These are phyloP conservation scores for Lotmaria passim DNA, from an alignment of 208 protist genomes.

Conservation along the genomic window DNA sequence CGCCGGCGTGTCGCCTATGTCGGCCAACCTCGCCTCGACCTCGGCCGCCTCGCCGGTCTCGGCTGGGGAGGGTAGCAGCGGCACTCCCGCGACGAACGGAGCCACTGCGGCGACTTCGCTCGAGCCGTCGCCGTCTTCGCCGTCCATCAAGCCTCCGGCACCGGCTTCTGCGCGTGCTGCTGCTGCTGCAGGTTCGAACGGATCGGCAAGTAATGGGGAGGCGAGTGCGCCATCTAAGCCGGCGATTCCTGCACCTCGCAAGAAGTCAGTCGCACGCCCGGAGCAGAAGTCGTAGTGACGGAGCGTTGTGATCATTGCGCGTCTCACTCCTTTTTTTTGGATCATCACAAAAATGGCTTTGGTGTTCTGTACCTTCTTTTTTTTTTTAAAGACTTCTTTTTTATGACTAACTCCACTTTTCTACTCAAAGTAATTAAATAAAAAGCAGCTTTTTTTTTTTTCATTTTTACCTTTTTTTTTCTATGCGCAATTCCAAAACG, in stretches of 20 bases:
- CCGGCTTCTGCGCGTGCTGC: conserved; percentile 10
- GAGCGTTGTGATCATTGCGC: not conserved
- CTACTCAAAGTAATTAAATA: too few species aligned
- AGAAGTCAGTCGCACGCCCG: conserved; percentile 6
- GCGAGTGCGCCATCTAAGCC: not conserved
- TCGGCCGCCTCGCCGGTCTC: not conserved
- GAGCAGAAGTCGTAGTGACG: not conserved
- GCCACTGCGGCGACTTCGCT: conserved; percentile 12
- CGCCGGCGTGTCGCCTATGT: conserved; percentile 3
- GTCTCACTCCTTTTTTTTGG: not conserved
- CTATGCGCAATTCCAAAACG: too few species aligned
- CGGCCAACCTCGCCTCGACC: not conserved
- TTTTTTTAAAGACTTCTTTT: not conserved
- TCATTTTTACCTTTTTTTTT: not conserved
- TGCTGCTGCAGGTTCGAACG: conserved; percentile 2
- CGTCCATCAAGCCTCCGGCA: conserved; percentile 22
- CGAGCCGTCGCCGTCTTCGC: conserved; percentile 19
- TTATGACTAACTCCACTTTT: too few species aligned
- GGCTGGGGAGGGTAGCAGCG: not conserved
- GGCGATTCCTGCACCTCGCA: conserved; percentile 1
- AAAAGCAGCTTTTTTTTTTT: not conserved
- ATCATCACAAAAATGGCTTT: conserved; percentile 11
- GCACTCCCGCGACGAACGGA: not conserved
- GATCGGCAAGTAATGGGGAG: conserved; percentile 6
- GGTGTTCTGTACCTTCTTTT: not conserved